Evolutionary conservation across 2,329 filamentous ascomycete species (phyloP), one percentile per base, ranked within the genome.

Genomic region (Pyrenophora graminea): DNA sequence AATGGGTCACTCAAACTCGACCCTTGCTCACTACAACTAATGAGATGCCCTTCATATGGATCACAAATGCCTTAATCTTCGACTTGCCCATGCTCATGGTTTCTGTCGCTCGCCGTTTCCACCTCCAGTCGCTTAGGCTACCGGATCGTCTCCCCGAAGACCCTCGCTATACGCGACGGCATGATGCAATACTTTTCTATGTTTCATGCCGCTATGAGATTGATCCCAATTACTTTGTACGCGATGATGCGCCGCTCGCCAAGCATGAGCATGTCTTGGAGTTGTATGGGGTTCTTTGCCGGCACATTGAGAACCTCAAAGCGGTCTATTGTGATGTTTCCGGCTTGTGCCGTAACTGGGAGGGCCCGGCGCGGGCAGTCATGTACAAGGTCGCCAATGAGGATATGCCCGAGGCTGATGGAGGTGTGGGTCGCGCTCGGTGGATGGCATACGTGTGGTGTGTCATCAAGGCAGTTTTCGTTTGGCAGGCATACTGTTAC

Each of bases 401-500:
- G n/a, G 8, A 31, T 17, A 40, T 40, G 21, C 30, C 36, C 6
- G 13, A 10, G 21, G 23, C 30, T 6, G 5, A 37, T 15, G 42
- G 48, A 39, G 48, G 42, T 13, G 8, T 51, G 30, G 3, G 6
- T 3, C 15, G 15, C n/a, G 23, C 7, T 1, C 37, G 17, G 23
- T 48, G 45, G 36, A 13, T 30, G 30, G 27, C 36, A 8, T 30
- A 48, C 10, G 27, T 52, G 8, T 23, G 21, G 39, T 39, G 39
- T 19, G 30, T 52, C 6, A 10, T 44, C 25, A 44, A 44, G 10
- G 45, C 31, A 8, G 12, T 53, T 36, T 21, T 49, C 18, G 33
- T 44, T 0, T 44, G 45, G 23, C 43, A 51, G 32, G 48, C 43
- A 9, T 51, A 51, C 31, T 40, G 31, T 36, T 18, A 19, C 6